A percentile compares a stretch with the other conserved stretches of the same genome.
Evolutionary conservation across 192 early-diverging fungal species (phyloP).

Genomic region (Rhizoclosmatium sp.): DNA sequence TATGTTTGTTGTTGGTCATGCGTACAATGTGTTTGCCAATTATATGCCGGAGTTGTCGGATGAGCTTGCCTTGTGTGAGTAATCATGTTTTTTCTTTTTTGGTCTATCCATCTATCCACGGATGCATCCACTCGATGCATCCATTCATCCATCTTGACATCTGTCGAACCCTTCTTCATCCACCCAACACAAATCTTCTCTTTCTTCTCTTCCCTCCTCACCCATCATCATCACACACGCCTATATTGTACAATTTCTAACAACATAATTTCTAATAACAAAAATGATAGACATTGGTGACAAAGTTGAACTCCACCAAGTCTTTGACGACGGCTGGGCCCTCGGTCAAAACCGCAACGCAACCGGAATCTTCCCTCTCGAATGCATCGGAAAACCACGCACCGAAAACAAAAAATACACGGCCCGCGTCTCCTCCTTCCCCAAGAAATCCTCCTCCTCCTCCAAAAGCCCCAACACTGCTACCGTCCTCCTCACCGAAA

Average conservation of each 20-base stretch:
- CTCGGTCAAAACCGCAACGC: conserved; percentile 37
- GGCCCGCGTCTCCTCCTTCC: background rate
- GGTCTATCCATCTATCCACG: no score
- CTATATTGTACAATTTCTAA: background rate
- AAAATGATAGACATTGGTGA: conserved; percentile 11
- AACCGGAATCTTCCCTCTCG: conserved; percentile 46
- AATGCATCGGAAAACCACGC: conserved; percentile 24
- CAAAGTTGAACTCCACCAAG: conserved; percentile 14
- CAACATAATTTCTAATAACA: background rate
- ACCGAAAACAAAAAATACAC: background rate
- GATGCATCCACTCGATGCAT: no score
- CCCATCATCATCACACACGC: no score
- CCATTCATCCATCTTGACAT: no score
- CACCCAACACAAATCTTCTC: no score
- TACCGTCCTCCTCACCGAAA: background rate
- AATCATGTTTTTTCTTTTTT: background rate
- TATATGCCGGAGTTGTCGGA: conserved; percentile 7
- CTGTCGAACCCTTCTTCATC: no score
- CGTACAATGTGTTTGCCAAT: background rate
- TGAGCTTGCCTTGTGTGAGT: conserved; percentile 11
- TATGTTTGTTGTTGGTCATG: background rate
- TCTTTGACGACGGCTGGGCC: conserved; percentile 36
- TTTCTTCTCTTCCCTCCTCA: no score
- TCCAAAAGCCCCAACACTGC: background rate
- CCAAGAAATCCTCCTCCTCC: background rate